phyloP scores from a whole-genome alignment of 2,329 filamentous ascomycete genomes.

The Aspergillus aculeatinus region DNA sequence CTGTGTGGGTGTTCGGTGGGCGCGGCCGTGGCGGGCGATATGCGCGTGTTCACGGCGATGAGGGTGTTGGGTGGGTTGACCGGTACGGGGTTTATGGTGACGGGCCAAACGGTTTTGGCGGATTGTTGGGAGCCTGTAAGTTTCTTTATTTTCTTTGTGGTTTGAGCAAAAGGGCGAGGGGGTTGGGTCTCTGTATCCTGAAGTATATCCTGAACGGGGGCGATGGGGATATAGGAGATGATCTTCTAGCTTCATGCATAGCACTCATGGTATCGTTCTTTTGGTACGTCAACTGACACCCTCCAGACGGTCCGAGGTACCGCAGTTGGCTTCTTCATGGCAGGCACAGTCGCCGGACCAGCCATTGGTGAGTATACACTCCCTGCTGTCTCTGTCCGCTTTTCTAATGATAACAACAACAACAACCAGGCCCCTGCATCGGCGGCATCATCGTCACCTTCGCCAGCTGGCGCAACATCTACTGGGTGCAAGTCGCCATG shows the following conservation, averaged over 20 bases:
- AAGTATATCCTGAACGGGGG: too few relatives aligned
- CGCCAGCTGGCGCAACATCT: conserved; percentile 70
- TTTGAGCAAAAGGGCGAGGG: neutral
- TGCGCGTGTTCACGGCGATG: conserved; percentile 38
- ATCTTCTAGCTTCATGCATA: too few relatives aligned
- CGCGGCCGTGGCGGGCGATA: conserved; percentile 31
- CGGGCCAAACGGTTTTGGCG: conserved; percentile 40
- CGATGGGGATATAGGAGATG: too few relatives aligned
- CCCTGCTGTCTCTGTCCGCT: too few relatives aligned
- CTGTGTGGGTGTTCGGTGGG: conserved; percentile 34
- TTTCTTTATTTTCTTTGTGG: neutral
- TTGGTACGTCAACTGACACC: too few relatives aligned
- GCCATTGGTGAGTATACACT: conserved; percentile 36
- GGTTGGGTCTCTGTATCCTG: too few relatives aligned
- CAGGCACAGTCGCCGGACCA: conserved; percentile 44
- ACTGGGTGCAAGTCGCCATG: conserved; percentile 73
- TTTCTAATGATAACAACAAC: neutral
- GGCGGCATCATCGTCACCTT: conserved; percentile 78
- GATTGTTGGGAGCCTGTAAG: conserved; percentile 41
- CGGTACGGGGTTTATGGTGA: conserved; percentile 42
- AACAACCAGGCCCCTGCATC: conserved; percentile 52
- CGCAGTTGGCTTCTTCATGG: conserved; percentile 46
- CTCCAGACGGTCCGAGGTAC: conserved; percentile 41
- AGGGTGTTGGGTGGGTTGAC: conserved; percentile 37
- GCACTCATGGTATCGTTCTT: neutral